Evolutionary conservation across 2,329 filamentous ascomycete species (phyloP), one percentile per base, ranked within the genome.

Genomic region (Fusarium ambrosium): DNA sequence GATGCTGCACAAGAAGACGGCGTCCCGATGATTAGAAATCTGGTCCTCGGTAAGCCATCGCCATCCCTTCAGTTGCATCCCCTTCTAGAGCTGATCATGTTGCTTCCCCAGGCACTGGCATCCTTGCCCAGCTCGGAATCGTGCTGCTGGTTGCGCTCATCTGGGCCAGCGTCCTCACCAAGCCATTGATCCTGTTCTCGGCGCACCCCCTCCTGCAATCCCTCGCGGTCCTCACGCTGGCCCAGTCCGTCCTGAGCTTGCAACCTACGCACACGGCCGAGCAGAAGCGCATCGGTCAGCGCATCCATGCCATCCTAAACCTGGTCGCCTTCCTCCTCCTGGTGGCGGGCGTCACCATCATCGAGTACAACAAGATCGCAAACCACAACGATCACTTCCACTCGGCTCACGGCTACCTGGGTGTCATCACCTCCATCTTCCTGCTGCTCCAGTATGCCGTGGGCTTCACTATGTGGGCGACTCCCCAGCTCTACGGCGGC

Each of bases 361-460:
- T 97, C 83, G 92, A 95, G 83, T 89, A 93, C 82, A 98, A 98
- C 89, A 99, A 99, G 83, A 85, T 92, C 74, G 84, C 87, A 58
- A 91, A 90, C 81, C 84, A 87, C 59, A 90, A 92, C 62, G 84
- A 86, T 10, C 94, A 97, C 84, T 95, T 98, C 82, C 90, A 92
- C 75, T 96, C 93, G 1, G 85, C 90, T 0, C 97, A 98, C 82
- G 95, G 92, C 10, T 93, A 94, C 78, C 87, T 98, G 10, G 97
- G 96, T n/a, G 87, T 96, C 62, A 85, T 90, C 48, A 94, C 94
- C 4, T 93, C 94, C 75, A 87, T 92, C 64, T 75, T 94, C 64
- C 87, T 98, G 8, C 81, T 92, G 13, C 77, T 93, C 2, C 97
- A 98, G 85, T 92, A 94, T 53, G 60, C 92, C 1, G 89, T 98